Conservation (phyloP, 1,284 basidiomycete genomes). For the Erythrobasidium hasegawianum region DNA sequence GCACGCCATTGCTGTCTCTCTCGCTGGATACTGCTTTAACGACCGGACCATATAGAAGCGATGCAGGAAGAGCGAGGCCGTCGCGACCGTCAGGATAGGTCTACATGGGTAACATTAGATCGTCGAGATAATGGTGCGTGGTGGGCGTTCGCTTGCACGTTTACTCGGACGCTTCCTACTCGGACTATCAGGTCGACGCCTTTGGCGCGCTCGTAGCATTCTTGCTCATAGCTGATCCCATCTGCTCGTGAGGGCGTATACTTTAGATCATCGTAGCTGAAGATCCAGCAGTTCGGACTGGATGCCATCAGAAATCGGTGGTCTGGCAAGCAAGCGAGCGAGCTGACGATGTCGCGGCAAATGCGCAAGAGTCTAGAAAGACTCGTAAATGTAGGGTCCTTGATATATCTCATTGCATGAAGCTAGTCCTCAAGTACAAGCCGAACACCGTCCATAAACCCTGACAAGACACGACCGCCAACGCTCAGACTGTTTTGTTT, state of each 20-base stretch:
- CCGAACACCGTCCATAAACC: too few species aligned
- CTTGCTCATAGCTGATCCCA: constrained; percentile 19
- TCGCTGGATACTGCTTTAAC: constrained; percentile 37
- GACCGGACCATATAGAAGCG: constrained; percentile 46
- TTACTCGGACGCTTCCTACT: constrained; percentile 22
- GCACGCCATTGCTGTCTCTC: constrained; percentile 39
- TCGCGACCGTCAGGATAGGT: constrained; percentile 39
- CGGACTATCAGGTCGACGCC: constrained; percentile 32
- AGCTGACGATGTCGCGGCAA: too few species aligned
- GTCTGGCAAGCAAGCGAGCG: not conserved
- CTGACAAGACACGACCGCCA: too few species aligned
- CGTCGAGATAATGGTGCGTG: too few species aligned
- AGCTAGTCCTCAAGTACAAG: too few species aligned
- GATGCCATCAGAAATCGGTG: not conserved
- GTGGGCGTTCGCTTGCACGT: constrained; percentile 8
- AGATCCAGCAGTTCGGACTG: constrained; percentile 32
- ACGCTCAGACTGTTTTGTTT: not conserved
- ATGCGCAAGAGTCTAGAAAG: too few species aligned
- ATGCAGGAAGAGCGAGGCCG: constrained; percentile 44
- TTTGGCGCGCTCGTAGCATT: constrained; percentile 26
- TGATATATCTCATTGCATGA: too few species aligned
- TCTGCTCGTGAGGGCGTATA: constrained; percentile 27
- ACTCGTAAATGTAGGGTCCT: too few species aligned
- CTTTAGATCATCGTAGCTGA: constrained; percentile 17
- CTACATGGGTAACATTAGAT: constrained; percentile 24